Evolutionary conservation across 2,329 filamentous ascomycete species (phyloP).

Genomic region (Venturiaceae sp.): DNA sequence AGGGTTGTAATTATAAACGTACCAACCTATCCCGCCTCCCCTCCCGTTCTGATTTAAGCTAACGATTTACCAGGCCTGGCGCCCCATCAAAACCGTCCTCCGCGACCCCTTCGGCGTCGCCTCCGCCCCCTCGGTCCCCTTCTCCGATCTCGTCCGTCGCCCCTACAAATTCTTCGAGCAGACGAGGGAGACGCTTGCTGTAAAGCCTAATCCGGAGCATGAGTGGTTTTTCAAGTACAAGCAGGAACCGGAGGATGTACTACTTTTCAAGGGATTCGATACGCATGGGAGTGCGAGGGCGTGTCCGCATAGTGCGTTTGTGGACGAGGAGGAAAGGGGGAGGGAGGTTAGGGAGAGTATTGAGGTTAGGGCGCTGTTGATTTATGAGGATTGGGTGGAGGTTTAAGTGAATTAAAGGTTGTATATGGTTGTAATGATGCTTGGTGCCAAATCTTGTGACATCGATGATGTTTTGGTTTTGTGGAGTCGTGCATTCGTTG

Average conservation of each 20-base stretch:
- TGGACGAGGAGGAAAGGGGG: constrained; percentile 5
- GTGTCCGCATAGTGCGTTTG: constrained; percentile 8
- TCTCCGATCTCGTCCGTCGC: not conserved
- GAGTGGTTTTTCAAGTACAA: constrained; percentile 9
- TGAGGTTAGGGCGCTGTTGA: constrained; percentile 8
- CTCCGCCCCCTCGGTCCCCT: constrained; percentile 1
- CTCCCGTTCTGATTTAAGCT: not conserved
- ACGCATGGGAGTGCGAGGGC: constrained; percentile 8
- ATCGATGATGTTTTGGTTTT: too few relatives aligned
- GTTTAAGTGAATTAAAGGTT: not conserved
- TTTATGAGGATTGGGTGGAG: constrained; percentile 1
- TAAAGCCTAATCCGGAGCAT: not conserved
- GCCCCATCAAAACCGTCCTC: constrained; percentile 9
- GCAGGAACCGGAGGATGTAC: constrained; percentile 7
- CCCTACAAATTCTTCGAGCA: constrained; percentile 6
- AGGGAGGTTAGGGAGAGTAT: constrained; percentile 8
- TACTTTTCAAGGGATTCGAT: constrained; percentile 9
- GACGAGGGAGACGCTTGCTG: not conserved
- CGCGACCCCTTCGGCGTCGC: constrained; percentile 9
- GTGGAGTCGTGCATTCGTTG: too few relatives aligned
- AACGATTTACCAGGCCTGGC: constrained; percentile 6
- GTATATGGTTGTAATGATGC: too few relatives aligned
- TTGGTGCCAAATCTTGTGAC: too few relatives aligned
- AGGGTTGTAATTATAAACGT: constrained; percentile 8
- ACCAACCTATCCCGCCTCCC: too few relatives aligned